Evolutionary conservation across 768 basidiomycete species (phyloP).

Genomic region (Tulasnella sp.): DNA sequence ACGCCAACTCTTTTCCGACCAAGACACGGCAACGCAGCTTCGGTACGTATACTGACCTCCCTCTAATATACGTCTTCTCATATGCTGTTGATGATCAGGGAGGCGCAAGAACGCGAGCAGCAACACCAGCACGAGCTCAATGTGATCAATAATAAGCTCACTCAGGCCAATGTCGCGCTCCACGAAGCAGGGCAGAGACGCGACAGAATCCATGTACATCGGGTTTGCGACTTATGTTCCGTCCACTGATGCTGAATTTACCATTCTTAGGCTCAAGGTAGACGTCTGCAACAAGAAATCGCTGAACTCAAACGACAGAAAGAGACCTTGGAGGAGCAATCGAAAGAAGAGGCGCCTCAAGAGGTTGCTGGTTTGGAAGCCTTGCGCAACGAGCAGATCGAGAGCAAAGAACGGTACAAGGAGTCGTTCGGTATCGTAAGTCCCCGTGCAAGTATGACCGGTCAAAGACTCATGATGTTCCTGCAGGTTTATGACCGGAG

Average conservation of each 20-base stretch:
- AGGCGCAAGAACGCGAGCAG: slow-evolving; percentile 32
- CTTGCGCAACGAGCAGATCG: slow-evolving; percentile 38
- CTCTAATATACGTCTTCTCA: not conserved
- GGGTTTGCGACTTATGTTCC: not conserved
- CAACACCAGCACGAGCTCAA: slow-evolving; percentile 31
- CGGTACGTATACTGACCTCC: slow-evolving; percentile 26
- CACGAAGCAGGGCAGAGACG: not conserved
- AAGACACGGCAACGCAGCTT: slow-evolving; percentile 38
- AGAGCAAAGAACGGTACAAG: slow-evolving; percentile 33
- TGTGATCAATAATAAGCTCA: not conserved
- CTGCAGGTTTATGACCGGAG: slow-evolving; percentile 27
- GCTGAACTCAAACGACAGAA: not conserved
- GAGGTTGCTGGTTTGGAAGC: slow-evolving; percentile 48
- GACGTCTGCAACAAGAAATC: not conserved
- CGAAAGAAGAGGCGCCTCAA: slow-evolving; percentile 58
- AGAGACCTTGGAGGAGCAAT: slow-evolving; percentile 27
- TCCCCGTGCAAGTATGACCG: not conserved
- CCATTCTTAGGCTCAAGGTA: not conserved
- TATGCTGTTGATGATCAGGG: slow-evolving; percentile 27
- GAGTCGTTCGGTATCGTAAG: slow-evolving; percentile 19
- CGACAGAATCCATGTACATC: not conserved
- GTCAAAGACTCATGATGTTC: not conserved
- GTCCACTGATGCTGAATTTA: not conserved
- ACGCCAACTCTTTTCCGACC: slow-evolving; percentile 39
- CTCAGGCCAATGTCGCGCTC: not conserved